Conservation (phyloP, 116 monocot genomes). For the Posidonia oceanica region DNA sequence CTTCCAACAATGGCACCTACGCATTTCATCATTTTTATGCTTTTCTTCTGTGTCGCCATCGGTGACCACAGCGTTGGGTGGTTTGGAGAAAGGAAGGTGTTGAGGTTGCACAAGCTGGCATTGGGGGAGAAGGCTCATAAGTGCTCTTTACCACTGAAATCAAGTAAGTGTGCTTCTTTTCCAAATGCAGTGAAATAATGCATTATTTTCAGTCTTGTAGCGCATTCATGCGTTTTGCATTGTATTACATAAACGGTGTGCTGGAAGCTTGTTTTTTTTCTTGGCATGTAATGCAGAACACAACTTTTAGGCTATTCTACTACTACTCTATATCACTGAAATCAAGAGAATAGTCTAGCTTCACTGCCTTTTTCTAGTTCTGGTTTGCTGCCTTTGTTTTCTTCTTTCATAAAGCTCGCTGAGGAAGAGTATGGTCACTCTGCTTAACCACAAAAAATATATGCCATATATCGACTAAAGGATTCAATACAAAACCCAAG, state of each 20-base stretch:
- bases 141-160: conserved; percentile 20
- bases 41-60: neutral
- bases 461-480: too few species aligned
- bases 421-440: too few species aligned
- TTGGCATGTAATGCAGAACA: neutral
- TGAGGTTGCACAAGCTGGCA: conserved; percentile 12
- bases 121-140: conserved; percentile 4
- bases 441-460: too few species aligned
- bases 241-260: too few species aligned
- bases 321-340: too few species aligned
- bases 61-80: neutral
- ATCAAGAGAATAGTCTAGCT: too few species aligned
- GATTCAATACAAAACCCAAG: too few species aligned
- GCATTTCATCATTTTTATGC: neutral
- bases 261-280: neutral
- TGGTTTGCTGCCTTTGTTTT: neutral
- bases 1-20: neutral
- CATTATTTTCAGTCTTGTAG: neutral
- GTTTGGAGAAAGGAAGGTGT: conserved; percentile 14
- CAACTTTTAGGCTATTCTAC: neutral
- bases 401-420: too few species aligned
- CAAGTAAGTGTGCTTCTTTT: conserved; percentile 26
- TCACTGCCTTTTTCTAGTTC: neutral
- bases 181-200: neutral
- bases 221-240: too few species aligned